Evolutionary conservation across 495 filamentous ascomycete species (phyloP), one percentile per base, ranked within the genome.

Genomic region (Elaphomyces granulatus): DNA sequence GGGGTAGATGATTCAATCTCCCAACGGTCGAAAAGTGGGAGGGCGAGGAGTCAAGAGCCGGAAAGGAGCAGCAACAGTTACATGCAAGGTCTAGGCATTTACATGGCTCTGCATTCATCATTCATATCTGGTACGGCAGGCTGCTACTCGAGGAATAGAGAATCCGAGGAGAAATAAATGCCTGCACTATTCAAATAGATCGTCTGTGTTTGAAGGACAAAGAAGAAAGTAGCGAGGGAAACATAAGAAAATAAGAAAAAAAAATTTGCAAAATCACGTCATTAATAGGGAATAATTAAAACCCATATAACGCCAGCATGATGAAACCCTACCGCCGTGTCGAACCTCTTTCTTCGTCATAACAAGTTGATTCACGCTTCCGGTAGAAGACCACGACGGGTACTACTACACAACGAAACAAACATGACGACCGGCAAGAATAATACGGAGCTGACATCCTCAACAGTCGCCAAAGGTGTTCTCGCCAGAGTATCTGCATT

Each of bases 401-500:
- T 34, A n/a, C 3, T n/a, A 4, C 18, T 34, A n/a, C n/a, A n/a
- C n/a, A n/a, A 40, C 16, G 8, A 38, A 38, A 21, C 14, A 38
- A 17, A 38, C 12, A 21, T 8, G 20, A 19, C 19, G 36, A 6
- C 23, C 23, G 17, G 17, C 35, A 14, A 37, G 4, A 17, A 4
- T 8, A n/a, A 18, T 6, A 8, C 36, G 20, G 17, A 21, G 8
- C 36, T 8, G 20, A 51, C 44, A 36, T 47, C 45, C 51, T 54
- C 40, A 66, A 28, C 54, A 52, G 48, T 61, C 77, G 52, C 90
- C 90, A 55, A 99, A 99, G 18, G 90, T 99, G 75, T 99, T 99
- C 75, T 99, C 90, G 66, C 90, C 90, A 28, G 90, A 95, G 73
- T 96, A 96, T 51, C 87, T 94, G 55, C 71, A 68, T 43, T 64